These are phyloP conservation scores for Lodderomyces pseudojiufengensis DNA, from an alignment of 1,139 yeast species.

Conservation along the genomic window DNA sequence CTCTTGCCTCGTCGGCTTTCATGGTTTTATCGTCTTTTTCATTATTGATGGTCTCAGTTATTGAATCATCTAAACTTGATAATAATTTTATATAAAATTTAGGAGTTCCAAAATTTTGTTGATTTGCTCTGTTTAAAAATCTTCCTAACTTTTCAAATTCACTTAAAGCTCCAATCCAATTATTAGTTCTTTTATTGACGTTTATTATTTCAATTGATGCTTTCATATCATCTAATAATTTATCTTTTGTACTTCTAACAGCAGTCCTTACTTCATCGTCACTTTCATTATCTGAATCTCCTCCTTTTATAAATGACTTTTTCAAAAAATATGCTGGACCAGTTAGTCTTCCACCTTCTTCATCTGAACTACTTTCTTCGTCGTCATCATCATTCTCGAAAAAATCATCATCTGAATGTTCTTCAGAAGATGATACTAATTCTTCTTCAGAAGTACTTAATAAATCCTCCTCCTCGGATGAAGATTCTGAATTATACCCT, in stretches of 20 bases:
- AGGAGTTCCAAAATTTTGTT: constrained; percentile 74
- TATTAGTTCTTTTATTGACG: constrained; percentile 64
- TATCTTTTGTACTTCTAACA: constrained; percentile 92
- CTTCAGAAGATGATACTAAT: constrained; percentile 37
- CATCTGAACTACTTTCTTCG: constrained; percentile 40
- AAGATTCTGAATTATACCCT: constrained; percentile 58
- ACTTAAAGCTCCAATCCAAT: constrained; percentile 72
- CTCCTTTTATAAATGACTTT: constrained; percentile 50
- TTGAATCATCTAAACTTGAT: constrained; percentile 69
- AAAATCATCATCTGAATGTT: constrained; percentile 6
- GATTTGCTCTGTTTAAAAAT: constrained; percentile 62
- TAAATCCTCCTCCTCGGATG: constrained; percentile 75
- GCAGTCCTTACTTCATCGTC: constrained; percentile 76
- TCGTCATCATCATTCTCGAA: constrained; percentile 32
- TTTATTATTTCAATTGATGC: constrained; percentile 65
- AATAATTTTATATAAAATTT: constrained; percentile 65
- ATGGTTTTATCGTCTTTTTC: constrained; percentile 67
- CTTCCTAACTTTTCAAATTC: constrained; percentile 80
- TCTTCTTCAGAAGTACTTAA: constrained; percentile 67
- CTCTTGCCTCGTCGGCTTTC: constrained; percentile 81
- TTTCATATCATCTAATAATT: constrained; percentile 82
- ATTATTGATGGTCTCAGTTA: constrained; percentile 51
- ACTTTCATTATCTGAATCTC: constrained; percentile 46
- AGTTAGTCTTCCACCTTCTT: constrained; percentile 41
- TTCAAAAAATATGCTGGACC: constrained; percentile 61